Base-by-base conservation (phyloP, 2,329 filamentous ascomycete genomes). In the Diaporthe aspalathi region DNA sequence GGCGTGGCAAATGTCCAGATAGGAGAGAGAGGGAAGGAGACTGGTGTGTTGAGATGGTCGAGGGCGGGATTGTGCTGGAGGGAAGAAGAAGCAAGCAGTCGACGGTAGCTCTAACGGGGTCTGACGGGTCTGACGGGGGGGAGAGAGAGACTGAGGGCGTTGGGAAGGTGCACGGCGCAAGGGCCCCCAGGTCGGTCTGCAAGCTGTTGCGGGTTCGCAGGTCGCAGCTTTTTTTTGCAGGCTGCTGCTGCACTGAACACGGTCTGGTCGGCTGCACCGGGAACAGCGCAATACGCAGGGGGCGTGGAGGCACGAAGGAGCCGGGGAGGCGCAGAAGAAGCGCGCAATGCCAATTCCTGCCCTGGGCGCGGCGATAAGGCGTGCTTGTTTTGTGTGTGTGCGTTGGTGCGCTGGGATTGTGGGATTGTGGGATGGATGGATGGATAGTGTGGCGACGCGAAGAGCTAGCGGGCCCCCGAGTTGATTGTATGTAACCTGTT, bases 241-340 rank as follows among this genome's bases (percentile, higher is more conserved):
- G 50, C 54, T 5, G 32, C 32, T 32, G 32, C 9, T 60, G 54
- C 38, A 29, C 54, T 60, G 35, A 60, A 40, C 35, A 60, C 35
- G 54, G 35, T 60, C 54, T 22, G 38, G 35, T 60, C 54, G 54
- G 54, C 22, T 60, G 54, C 35, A 60, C 54, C 54, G 54, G 50
- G 54, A 60, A 60, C 32, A 60, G 38, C 20, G 35, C 32, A 43
- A 8, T 27, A 8, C 9, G 54, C 22, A 35, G 43, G 54, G 54
- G 54, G 54, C 14, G 32, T 8, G 20, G 54, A 43, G 35, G 38
- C 32, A 43, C 54, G 54, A 60, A 60, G 54, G 54, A 60, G 54
- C 54, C 54, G 35, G 54, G 54, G 54, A 43, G 54, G 54, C 54
- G 54, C 54, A 43, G 54, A 60, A 60, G 54, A 60, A 43, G 54